Conservation (phyloP, 2,329 filamentous ascomycete species). For the Dichotomopilus funicola region DNA sequence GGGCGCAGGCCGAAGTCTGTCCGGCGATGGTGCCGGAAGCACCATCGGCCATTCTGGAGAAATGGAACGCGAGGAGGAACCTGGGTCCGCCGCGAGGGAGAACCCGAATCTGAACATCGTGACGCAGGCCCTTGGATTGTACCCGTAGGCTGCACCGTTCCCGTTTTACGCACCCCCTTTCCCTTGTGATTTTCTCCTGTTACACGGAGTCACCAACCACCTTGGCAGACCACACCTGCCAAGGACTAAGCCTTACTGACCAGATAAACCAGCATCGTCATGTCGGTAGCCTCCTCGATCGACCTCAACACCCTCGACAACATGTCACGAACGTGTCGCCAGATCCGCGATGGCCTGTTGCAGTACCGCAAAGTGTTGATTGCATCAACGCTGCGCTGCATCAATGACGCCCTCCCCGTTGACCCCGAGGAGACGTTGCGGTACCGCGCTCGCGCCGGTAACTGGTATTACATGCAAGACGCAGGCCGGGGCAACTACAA, state of each 20-base stretch:
- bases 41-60: not conserved
- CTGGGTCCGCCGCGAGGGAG: constrained; percentile 25
- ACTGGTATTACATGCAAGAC: constrained; percentile 56
- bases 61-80: constrained; percentile 14
- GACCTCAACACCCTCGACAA: constrained; percentile 84
- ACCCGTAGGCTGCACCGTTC: constrained; percentile 52
- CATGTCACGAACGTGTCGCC: constrained; percentile 74
- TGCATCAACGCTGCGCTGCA: constrained; percentile 69
- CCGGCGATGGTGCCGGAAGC: not conserved
- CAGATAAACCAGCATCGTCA: constrained; percentile 56
- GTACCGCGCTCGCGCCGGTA: constrained; percentile 50
- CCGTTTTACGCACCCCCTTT: constrained; percentile 11
- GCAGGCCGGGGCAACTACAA: constrained; percentile 39
- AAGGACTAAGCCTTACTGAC: constrained; percentile 17
- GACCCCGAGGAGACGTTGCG: constrained; percentile 51
- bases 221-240: constrained; percentile 11
- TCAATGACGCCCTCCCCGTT: constrained; percentile 57
- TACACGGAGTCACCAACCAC: constrained; percentile 1
- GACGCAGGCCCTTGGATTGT: constrained; percentile 58
- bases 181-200: not conserved
- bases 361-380: constrained; percentile 72
- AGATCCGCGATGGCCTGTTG: constrained; percentile 69
- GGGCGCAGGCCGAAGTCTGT: not conserved
- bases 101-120: constrained; percentile 53
- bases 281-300: constrained; percentile 66